A percentile compares a stretch with the other conserved stretches of the same genome.
These are phyloP conservation scores for Canavalia gladiata DNA, from an alignment of 306 rosid genomes.

Conservation along the genomic window DNA sequence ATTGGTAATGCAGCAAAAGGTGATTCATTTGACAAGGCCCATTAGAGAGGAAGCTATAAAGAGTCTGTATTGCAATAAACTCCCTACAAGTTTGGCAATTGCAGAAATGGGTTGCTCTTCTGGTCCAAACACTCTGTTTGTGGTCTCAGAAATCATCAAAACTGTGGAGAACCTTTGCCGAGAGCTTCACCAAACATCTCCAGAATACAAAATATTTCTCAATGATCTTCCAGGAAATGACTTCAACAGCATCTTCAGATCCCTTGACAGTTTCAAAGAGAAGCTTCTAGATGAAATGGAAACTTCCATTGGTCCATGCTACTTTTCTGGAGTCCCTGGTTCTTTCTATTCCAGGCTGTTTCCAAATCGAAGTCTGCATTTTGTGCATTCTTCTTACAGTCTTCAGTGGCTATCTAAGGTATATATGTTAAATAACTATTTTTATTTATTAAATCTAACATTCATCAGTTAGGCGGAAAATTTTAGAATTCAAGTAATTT, in stretches of 20 bases:
- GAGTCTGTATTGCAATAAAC: slow-evolving; percentile 21
- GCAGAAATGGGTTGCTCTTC: slow-evolving; percentile 77
- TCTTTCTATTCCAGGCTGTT: slow-evolving; percentile 70
- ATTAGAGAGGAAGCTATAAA: slow-evolving; percentile 57
- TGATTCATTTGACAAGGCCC: slow-evolving; percentile 50
- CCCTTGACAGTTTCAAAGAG: slow-evolving; percentile 50
- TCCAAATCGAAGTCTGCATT: slow-evolving; percentile 47
- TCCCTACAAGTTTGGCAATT: slow-evolving; percentile 46
- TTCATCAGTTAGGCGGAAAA: no score
- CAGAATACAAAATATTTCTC: slow-evolving; percentile 52
- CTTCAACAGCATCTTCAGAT: slow-evolving; percentile 62
- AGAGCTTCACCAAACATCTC: slow-evolving; percentile 43
- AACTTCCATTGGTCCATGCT: slow-evolving; percentile 48
- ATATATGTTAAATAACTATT: not conserved
- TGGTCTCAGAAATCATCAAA: slow-evolving; percentile 51
- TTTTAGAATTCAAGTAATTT: no score
- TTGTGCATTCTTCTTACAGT: slow-evolving; percentile 64
- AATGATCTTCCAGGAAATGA: slow-evolving; percentile 63
- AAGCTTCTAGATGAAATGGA: slow-evolving; percentile 39
- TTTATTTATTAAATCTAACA: no score
- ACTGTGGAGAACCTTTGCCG: slow-evolving; percentile 45
- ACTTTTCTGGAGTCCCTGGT: slow-evolving; percentile 64
- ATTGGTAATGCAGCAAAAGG: slow-evolving; percentile 48
- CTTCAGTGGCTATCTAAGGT: slow-evolving; percentile 70
- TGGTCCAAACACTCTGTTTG: slow-evolving; percentile 65